Base-by-base conservation (phyloP, 2,329 filamentous ascomycete genomes). In the Microsporum ferrugineum region DNA sequence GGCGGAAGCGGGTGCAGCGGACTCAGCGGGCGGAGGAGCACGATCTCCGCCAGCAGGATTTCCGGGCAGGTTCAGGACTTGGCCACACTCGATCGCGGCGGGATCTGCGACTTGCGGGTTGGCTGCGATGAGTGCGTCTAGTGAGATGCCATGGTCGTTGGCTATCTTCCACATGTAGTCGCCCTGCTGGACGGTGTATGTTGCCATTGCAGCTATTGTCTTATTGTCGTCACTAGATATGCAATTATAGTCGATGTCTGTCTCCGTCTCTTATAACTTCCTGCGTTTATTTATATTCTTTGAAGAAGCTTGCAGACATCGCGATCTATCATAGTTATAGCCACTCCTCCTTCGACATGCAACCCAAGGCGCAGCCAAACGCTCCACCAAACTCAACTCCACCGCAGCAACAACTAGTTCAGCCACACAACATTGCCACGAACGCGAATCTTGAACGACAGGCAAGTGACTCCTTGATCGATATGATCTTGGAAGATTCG, bases 111-210 rank as follows among this genome's bases (percentile, higher is more conserved):
- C 60, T 31, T 65, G 64, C 27, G 63, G 60, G 49, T 66, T 66
- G 34, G 58, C 58, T 29, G 63, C 60, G 45, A 62, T 63, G 38
- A 66, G 61, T 3, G 62, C 63, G 36, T 64, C 62, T 12, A 66
- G 62, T 2, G 65, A 47, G 41, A 66, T 29, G 55, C 74, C 72
- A 17, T 70, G 66, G 0, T 66, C 66, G 27, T 74, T 70, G 2
- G 68, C 66, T 14, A 77, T 74, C 2, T 73, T 75, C 65, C 65
- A 65, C 62, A 65, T 61, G n/a, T 62, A 62, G 57, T 66, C 65
- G 39, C 65, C 65, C 43, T 47, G 31, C 17, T 57, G 57, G 41
- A 66, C 61, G 12, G 59, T 64, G 55, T 64, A 63, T n/a, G 49
- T 36, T 36, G 49, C 27, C n/a, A 61, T 63, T 34, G 49, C 31